Base-by-base conservation (phyloP, 495 filamentous ascomycete species). In the Penicillium bialowiezense region DNA sequence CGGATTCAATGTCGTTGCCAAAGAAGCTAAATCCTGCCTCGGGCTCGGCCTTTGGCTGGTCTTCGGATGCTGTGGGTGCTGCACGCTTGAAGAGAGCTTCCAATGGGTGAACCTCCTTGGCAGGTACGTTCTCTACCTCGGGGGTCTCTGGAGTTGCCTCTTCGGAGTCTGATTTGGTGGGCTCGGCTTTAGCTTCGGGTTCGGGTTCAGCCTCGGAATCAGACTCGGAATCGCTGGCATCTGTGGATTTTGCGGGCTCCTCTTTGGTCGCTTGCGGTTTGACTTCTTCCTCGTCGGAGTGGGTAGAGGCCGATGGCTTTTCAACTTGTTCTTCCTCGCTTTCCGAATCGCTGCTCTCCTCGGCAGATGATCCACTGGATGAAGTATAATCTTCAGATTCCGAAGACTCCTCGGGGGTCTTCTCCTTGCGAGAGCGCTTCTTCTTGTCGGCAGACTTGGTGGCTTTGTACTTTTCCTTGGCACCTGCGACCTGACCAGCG, bases 61-160 rank as follows among this genome's bases (percentile, higher is more conserved):
- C 51, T 6, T 66, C 58, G 12, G 67, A 58, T 14, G 59, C 45
- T 9, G 59, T 59, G 2, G 75, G 66, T 18, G 77, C 67, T 1
- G 84, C 75, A 9, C 81, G 82, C 60, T 96, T 96, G 75, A 91
- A 97, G 7, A 97, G 79, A 0, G 89, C 88, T 70, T 97, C 91
- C 9, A 96, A 72, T 0, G 91, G 91, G 54, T 96, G 90, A 10
- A 93, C 73, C 52, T 87, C 84, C 56, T 69, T 73, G 14, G 55
- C 36, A 21, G 56, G 44, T 17, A 65, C 20, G 29, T 62, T 48
- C 20, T 57, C 50, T 8, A 13, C 28, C 9, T 57, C 36, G 43
- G 47, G 33, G n/a, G 38, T 4, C 29, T 54, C 44, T 3, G 31
- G 40, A 9, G 55, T 41, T 19, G 53, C 40, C 6, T 63, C 47